These are phyloP conservation scores for Mollisia scopiformis DNA, from an alignment of 2,329 filamentous ascomycete genomes.

Conservation along the genomic window DNA sequence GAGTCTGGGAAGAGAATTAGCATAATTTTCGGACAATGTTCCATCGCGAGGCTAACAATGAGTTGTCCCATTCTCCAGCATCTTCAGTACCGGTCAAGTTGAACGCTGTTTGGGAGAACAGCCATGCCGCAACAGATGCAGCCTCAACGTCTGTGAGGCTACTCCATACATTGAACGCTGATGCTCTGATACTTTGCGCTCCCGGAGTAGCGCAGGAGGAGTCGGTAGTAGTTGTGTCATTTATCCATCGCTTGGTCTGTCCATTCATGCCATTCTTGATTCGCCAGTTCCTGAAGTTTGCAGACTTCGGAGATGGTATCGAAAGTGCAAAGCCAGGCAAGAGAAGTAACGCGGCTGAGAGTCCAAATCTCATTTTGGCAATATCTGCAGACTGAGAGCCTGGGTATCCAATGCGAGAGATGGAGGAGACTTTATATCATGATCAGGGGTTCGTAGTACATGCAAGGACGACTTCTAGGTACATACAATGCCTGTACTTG, in stretches of 20 bases:
- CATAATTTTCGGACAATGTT: not conserved
- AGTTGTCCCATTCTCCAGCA: constrained; percentile 10
- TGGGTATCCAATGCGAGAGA: not conserved
- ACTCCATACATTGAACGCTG: constrained; percentile 8
- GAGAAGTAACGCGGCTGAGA: not conserved
- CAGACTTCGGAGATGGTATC: not conserved
- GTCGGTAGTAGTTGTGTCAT: not conserved
- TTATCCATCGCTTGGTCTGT: constrained; percentile 6
- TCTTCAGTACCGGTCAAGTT: constrained; percentile 5
- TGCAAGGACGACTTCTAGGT: too few relatives aligned
- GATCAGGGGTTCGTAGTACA: too few relatives aligned
- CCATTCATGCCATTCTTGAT: constrained; percentile 8
- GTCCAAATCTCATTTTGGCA: not conserved
- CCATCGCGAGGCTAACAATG: not conserved
- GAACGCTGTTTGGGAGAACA: constrained; percentile 2
- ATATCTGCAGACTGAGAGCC: not conserved
- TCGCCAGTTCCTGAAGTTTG: constrained; percentile 5
- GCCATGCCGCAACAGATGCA: constrained; percentile 8
- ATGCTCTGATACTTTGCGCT: constrained; percentile 2
- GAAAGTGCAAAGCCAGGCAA: not conserved
- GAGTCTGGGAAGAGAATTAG: not conserved
- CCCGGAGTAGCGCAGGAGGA: constrained; percentile 5
- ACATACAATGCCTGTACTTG: not conserved
- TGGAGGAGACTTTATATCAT: too few relatives aligned
- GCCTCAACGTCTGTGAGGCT: constrained; percentile 12